A percentile compares a stretch with the other conserved stretches of the same genome.
Conservation (phyloP, 73 alveolate species). For the Paramecium caudatum region DNA sequence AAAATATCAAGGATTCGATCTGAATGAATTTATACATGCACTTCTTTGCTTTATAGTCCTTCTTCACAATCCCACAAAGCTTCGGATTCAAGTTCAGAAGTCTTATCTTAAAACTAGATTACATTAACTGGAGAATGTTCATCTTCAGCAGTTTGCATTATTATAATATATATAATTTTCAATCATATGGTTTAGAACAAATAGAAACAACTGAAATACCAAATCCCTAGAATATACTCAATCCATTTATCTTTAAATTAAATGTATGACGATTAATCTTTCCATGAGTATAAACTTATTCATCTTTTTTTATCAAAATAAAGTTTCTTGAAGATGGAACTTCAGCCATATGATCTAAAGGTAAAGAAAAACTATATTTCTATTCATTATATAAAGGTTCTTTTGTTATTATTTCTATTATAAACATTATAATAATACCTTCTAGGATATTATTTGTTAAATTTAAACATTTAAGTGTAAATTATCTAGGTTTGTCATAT, state of each 20-base stretch:
- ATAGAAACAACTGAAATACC: background rate
- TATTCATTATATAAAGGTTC: constrained; percentile 80
- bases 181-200: constrained; percentile 11
- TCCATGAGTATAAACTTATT: constrained; percentile 80
- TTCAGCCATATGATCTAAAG: constrained; percentile 64
- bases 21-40: background rate
- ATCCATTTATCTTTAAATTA: constrained; percentile 78
- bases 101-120: constrained; percentile 56
- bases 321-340: constrained; percentile 87
- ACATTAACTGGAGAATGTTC: constrained; percentile 51
- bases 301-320: constrained; percentile 77
- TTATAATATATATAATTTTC: too few relatives aligned
- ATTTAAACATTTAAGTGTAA: constrained; percentile 66
- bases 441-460: constrained; percentile 50
- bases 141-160: constrained; percentile 13
- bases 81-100: constrained; percentile 22
- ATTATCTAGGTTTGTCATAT: constrained; percentile 81
- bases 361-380: constrained; percentile 74
- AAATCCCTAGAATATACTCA: background rate
- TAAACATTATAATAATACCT: background rate
- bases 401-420: constrained; percentile 68
- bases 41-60: background rate
- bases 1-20: constrained; percentile 33
- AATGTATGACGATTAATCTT: constrained; percentile 79
- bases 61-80: constrained; percentile 46